phyloP scores from a whole-genome alignment of 139 green algal genomes.

The Asterochloris sp. region DNA sequence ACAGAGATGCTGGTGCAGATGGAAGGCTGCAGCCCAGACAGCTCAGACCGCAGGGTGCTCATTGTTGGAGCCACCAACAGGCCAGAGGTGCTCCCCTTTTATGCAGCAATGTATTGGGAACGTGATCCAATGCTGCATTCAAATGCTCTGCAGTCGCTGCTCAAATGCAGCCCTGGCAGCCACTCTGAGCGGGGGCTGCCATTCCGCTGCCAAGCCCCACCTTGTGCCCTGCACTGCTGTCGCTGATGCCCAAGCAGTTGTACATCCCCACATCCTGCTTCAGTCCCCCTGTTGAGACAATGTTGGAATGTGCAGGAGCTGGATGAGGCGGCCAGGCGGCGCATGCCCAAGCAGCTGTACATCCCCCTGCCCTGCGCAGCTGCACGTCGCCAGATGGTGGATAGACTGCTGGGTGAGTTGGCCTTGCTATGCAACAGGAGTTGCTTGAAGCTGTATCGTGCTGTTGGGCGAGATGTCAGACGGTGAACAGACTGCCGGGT shows the following conservation, averaged over 20 bases:
- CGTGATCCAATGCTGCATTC: neutral
- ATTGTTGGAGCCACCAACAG: slow-evolving; percentile 96
- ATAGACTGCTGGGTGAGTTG: slow-evolving; percentile 30
- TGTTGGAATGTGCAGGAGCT: slow-evolving; percentile 73
- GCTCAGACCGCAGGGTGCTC: slow-evolving; percentile 60
- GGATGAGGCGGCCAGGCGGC: slow-evolving; percentile 90
- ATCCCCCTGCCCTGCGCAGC: slow-evolving; percentile 87
- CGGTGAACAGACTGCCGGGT: too few species aligned
- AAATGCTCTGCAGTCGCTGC: neutral
- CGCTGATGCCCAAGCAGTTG: neutral
- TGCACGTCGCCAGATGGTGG: slow-evolving; percentile 41
- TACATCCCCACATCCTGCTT: neutral
- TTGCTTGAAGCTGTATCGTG: too few species aligned
- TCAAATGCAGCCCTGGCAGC: neutral
- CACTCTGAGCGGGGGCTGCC: too few species aligned
- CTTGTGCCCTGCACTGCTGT: neutral
- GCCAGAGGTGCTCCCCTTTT: slow-evolving; percentile 37
- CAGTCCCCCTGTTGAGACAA: too few species aligned
- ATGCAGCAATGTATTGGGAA: neutral
- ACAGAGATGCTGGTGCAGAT: slow-evolving; percentile 98
- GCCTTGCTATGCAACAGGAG: too few species aligned
- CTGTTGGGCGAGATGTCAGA: too few species aligned
- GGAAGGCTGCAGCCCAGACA: slow-evolving; percentile 69
- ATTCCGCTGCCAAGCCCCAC: too few species aligned
- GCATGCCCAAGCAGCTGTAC: slow-evolving; percentile 99